These are phyloP conservation scores for Mucor sp. DNA, from an alignment of 371 early-diverging fungal genomes.

Conservation along the genomic window DNA sequence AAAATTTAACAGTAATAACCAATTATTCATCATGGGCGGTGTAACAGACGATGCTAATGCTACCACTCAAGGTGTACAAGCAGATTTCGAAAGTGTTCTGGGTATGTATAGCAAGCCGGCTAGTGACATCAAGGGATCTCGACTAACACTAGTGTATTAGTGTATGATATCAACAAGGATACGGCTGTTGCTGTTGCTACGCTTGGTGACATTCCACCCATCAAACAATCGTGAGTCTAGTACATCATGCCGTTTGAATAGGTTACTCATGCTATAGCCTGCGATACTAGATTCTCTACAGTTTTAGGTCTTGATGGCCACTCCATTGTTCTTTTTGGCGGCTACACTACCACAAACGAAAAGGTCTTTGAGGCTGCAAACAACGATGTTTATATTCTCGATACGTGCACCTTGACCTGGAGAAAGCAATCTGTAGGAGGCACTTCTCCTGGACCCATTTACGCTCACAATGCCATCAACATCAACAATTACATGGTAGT, in stretches of 20 bases:
- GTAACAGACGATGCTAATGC: conserved; percentile 8
- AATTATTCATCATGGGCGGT: conserved; percentile 48
- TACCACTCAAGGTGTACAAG: conserved; percentile 5
- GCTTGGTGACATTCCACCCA: conserved; percentile 38
- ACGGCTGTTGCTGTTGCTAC: conserved; percentile 44
- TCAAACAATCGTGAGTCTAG: conserved; percentile 21
- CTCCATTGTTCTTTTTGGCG: conserved; percentile 47
- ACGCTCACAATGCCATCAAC: conserved; percentile 37
- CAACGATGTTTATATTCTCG: conserved; percentile 37
- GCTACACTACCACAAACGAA: conserved; percentile 9
- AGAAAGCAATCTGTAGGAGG: conserved; percentile 27
- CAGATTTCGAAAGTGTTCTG: conserved; percentile 43
- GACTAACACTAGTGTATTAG: conserved; percentile 1
- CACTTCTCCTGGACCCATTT: conserved; percentile 30
- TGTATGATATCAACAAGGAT: conserved; percentile 34
- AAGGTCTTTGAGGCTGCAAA: background rate
- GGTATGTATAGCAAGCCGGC: conserved; percentile 21
- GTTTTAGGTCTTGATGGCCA: conserved; percentile 41
- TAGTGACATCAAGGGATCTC: background rate
- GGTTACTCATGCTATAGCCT: background rate
- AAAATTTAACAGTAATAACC: conserved; percentile 24
- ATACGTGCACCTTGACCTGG: conserved; percentile 48
- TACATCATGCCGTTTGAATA: background rate
- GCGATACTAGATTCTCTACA: conserved; percentile 28
- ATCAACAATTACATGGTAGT: conserved; percentile 46